These are phyloP conservation scores for Aspergillus terreus DNA, from an alignment of 2,329 filamentous ascomycete genomes.

Conservation along the genomic window DNA sequence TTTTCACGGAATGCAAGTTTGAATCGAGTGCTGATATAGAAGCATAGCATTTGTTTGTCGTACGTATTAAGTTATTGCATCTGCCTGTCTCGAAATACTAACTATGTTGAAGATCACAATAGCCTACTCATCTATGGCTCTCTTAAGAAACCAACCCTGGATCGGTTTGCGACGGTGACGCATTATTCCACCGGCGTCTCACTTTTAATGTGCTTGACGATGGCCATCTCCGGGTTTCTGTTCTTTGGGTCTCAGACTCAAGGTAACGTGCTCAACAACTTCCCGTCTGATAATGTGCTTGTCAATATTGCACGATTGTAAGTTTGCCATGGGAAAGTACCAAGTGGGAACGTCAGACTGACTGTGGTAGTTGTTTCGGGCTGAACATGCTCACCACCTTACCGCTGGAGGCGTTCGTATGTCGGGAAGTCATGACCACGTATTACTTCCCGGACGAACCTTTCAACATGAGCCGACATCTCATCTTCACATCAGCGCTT, in stretches of 20 bases:
- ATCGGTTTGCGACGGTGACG: conserved; percentile 89
- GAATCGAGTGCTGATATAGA: conserved; percentile 27
- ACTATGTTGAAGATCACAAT: conserved; percentile 67
- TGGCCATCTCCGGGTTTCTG: conserved; percentile 86
- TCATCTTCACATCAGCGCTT: conserved; percentile 79
- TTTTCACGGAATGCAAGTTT: not conserved
- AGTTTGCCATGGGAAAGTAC: conserved; percentile 14
- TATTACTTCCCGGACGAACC: conserved; percentile 71
- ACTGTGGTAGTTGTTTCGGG: conserved; percentile 67
- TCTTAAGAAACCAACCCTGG: conserved; percentile 86
- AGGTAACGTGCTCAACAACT: conserved; percentile 98
- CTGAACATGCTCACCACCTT: conserved; percentile 98
- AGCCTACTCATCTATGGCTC: conserved; percentile 96
- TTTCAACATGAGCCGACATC: conserved; percentile 77
- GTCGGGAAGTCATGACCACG: conserved; percentile 90
- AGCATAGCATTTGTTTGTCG: conserved; percentile 62
- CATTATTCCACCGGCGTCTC: conserved; percentile 90
- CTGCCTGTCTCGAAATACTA: conserved; percentile 9
- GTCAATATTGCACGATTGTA: conserved; percentile 87
- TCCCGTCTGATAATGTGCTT: conserved; percentile 83
- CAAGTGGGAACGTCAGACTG: conserved; percentile 14
- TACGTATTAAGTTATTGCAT: conserved; percentile 31
- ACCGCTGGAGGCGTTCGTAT: conserved; percentile 95
- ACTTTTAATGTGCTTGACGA: conserved; percentile 82
- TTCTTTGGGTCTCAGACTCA: conserved; percentile 88